Evolutionary conservation across 2,329 filamentous ascomycete genomes (phyloP), one percentile per base, ranked within the genome.

Genomic region (Fusarium setosum): DNA sequence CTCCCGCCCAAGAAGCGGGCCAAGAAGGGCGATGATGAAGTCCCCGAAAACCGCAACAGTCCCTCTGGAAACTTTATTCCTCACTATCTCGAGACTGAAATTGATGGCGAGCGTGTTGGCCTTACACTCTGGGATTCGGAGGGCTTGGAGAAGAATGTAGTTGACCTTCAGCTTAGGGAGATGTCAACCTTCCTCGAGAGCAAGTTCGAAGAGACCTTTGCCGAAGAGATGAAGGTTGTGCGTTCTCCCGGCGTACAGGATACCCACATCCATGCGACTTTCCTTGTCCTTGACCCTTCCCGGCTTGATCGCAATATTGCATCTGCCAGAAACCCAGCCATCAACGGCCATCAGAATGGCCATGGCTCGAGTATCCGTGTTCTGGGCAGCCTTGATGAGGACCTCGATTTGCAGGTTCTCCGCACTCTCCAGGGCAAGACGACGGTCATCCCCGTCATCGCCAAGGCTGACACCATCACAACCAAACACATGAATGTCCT

Each of bases 121-220:
- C 81, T 99, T 67, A 99, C 96, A 1, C 81, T 99, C 29, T 99
- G 96, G 96, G 96, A 99, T 76, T 98, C 96, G 1, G 91, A 96
- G 73, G 96, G 96, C 2, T 81, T 99, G 55, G 95, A 99, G 80
- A 97, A 95, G 85, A 96, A 93, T 72, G 88, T 98, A 32, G 94
- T 97, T 50, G 96, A 98, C 77, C 87, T 98, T 67, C 96, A 99
- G 79, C 84, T 99, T 68, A 89, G 94, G 62, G 93, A 97, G 76
- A 94, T 98, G 83, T 90, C 92, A 31, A 86, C 91, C 9, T 99
- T 99, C 81, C 83, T 99, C 60, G 96, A 99, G 83, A 95, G 92
- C 83, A 98, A 98, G 79, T 99, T 99, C 71, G 95, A 99, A 77
- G 96, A 99, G 74, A 98, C 96, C 0, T 97, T 99, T 76, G 89